These are phyloP conservation scores for Colletotrichum cereale DNA, from an alignment of 2,329 filamentous ascomycete genomes.

Conservation along the genomic window DNA sequence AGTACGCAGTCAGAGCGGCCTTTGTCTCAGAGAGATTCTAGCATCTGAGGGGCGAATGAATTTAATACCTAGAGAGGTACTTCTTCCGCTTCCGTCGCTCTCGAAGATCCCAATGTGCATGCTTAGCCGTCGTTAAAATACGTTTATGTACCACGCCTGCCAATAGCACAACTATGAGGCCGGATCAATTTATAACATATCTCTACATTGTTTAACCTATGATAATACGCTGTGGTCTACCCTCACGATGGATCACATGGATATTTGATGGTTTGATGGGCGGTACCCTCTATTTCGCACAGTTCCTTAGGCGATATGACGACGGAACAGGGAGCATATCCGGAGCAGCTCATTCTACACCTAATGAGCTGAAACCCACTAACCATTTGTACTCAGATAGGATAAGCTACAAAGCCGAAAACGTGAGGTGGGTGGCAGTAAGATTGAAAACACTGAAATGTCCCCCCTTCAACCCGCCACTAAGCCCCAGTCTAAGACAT, in stretches of 20 bases:
- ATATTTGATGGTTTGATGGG: neutral
- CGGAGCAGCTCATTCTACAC: neutral
- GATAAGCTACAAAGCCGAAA: neutral
- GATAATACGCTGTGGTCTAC: neutral
- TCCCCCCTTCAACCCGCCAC: neutral
- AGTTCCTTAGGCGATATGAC: neutral
- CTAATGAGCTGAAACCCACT: neutral
- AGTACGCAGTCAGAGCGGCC: neutral
- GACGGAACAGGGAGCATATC: neutral
- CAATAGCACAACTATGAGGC: neutral
- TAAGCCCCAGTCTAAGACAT: neutral
- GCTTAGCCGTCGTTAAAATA: neutral
- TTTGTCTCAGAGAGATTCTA: neutral
- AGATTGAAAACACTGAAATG: neutral
- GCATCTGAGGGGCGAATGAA: neutral
- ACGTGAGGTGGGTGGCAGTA: neutral
- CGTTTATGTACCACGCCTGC: neutral
- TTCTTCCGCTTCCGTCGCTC: conserved; percentile 6
- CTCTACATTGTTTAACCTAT: neutral
- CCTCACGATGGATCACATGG: no score
- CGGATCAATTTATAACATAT: neutral
- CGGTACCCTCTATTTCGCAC: neutral
- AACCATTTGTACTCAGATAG: neutral
- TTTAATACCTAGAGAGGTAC: neutral
- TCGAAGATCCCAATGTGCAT: neutral